phyloP scores from a whole-genome alignment of 495 filamentous ascomycete genomes.

The Penicillium roqueforti region DNA sequence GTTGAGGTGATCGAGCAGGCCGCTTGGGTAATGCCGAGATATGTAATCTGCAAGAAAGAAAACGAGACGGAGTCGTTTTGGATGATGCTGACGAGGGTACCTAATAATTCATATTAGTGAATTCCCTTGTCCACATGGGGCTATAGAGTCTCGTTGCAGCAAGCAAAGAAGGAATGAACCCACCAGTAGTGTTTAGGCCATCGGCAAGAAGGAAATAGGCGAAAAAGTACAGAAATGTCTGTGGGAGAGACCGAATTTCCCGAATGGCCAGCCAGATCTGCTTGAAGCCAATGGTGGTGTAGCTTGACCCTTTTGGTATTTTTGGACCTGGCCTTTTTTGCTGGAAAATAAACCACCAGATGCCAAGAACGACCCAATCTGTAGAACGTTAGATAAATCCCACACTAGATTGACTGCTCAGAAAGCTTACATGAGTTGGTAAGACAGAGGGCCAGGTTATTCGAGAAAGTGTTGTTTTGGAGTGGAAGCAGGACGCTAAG shows the following conservation, averaged over 20 bases:
- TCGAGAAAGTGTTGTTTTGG: slow-evolving; percentile 37
- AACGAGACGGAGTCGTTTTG: slow-evolving; percentile 46
- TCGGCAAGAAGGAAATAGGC: slow-evolving; percentile 50
- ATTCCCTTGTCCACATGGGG: neutral
- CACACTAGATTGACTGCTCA: neutral
- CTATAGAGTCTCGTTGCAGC: neutral
- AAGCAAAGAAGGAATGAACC: neutral
- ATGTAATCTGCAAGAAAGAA: slow-evolving; percentile 48
- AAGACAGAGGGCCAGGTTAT: slow-evolving; percentile 44
- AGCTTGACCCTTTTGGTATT: slow-evolving; percentile 44
- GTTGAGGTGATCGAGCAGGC: slow-evolving; percentile 43
- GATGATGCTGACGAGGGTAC: slow-evolving; percentile 44
- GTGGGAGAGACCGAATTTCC: slow-evolving; percentile 41
- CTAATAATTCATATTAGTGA: slow-evolving; percentile 17
- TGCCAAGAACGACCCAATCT: slow-evolving; percentile 47
- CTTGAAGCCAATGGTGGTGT: slow-evolving; percentile 45
- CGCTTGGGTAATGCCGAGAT: slow-evolving; percentile 45
- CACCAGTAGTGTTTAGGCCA: slow-evolving; percentile 48
- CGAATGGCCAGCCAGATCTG: slow-evolving; percentile 44
- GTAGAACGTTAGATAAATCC: neutral
- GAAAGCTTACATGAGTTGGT: slow-evolving; percentile 41
- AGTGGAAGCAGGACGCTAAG: slow-evolving; percentile 44
- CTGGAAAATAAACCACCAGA: slow-evolving; percentile 52
- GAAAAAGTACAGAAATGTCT: slow-evolving; percentile 44
- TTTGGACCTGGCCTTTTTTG: slow-evolving; percentile 44